Conservation (phyloP, 2,329 filamentous ascomycete genomes). For the Dactylellina cionopaga region DNA sequence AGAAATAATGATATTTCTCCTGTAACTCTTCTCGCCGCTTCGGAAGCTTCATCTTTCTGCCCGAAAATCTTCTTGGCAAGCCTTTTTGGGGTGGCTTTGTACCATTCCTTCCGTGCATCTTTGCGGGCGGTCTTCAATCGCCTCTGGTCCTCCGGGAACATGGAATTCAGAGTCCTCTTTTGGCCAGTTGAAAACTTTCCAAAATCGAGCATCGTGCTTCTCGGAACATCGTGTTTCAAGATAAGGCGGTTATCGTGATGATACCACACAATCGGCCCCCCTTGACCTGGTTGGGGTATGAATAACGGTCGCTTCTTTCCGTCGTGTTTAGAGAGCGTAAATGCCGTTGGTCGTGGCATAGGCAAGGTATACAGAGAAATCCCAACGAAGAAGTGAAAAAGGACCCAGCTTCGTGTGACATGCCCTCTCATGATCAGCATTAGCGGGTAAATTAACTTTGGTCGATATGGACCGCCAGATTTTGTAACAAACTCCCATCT, state of each 20-base stretch:
- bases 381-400: slow-evolving; percentile 5
- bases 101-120: neutral
- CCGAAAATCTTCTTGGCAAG: neutral
- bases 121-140: neutral
- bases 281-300: neutral
- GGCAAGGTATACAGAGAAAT: slow-evolving; percentile 12
- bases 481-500: too few species aligned
- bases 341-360: slow-evolving; percentile 1
- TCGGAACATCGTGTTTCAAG: too few species aligned
- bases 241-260: too few species aligned
- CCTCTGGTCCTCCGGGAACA: neutral
- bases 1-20: neutral
- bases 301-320: neutral
- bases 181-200: neutral
- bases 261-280: neutral
- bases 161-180: neutral
- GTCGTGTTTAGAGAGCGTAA: neutral
- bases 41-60: neutral
- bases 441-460: neutral
- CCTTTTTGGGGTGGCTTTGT: neutral
- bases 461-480: neutral
- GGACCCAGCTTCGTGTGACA: neutral
- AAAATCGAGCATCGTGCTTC: neutral
- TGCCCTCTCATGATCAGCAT: neutral
- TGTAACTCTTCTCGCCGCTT: neutral